Evolutionary conservation across 805 yeast genomes (phyloP).

Genomic region (Tetrapisispora nanseiensis): DNA sequence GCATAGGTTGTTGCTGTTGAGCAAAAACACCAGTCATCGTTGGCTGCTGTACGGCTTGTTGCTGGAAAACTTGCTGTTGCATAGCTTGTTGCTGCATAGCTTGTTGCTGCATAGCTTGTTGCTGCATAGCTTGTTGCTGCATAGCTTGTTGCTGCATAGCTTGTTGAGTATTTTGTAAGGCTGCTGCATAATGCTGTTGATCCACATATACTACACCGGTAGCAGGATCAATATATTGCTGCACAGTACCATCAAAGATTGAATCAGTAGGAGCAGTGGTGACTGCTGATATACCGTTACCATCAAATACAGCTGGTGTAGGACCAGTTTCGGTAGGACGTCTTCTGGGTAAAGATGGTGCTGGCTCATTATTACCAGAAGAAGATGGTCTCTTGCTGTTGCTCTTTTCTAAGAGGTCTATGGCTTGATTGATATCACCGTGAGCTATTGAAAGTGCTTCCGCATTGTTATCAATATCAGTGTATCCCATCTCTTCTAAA

Average conservation of each 20-base stretch:
- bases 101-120: slow-evolving; percentile 8
- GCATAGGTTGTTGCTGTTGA: slow-evolving; percentile 5
- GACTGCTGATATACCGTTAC: slow-evolving; percentile 12
- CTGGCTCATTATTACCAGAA: not conserved
- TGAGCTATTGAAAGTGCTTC: slow-evolving; percentile 53
- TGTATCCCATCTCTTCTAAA: slow-evolving; percentile 47
- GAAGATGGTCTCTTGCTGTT: slow-evolving; percentile 16
- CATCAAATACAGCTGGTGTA: slow-evolving; percentile 29
- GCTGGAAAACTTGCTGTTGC: slow-evolving; percentile 5
- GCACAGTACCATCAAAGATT: slow-evolving; percentile 29
- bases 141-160: slow-evolving; percentile 18
- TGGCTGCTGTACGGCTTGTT: slow-evolving; percentile 5
- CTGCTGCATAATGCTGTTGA: slow-evolving; percentile 43
- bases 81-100: slow-evolving; percentile 12
- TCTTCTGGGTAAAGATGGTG: slow-evolving; percentile 34
- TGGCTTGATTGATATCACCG: slow-evolving; percentile 53
- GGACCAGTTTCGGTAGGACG: slow-evolving; percentile 29
- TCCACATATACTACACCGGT: slow-evolving; percentile 66
- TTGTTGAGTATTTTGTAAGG: slow-evolving; percentile 11
- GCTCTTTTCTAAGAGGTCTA: slow-evolving; percentile 41
- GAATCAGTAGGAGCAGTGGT: slow-evolving; percentile 20
- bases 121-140: slow-evolving; percentile 9
- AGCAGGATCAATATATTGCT: slow-evolving; percentile 64
- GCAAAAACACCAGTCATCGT: not conserved
- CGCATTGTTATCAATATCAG: slow-evolving; percentile 44